phyloP scores from a whole-genome alignment of 2,329 filamentous ascomycete genomes.

The Cladosporium sp. region DNA sequence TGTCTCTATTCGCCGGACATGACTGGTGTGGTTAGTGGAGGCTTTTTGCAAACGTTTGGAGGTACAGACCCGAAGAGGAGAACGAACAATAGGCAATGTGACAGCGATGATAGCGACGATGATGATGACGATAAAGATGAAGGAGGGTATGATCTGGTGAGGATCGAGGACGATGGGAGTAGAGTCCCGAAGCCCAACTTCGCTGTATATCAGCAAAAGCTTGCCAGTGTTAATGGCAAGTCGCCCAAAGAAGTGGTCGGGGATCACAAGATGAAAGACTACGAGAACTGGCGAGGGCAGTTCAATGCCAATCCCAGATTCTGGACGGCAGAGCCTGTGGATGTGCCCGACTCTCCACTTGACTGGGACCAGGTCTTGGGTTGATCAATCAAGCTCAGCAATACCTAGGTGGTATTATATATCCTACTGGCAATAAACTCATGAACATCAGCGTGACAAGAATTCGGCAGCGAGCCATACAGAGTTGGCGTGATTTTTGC shows the following conservation, averaged over 20 bases:
- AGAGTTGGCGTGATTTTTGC: no score
- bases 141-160: constrained; percentile 16
- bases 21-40: constrained; percentile 21
- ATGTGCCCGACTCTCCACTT: not conserved
- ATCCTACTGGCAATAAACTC: no score
- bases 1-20: constrained; percentile 22
- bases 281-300: constrained; percentile 18
- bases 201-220: constrained; percentile 11
- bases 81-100: not conserved
- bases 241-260: constrained; percentile 9
- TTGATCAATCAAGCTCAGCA: not conserved
- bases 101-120: not conserved
- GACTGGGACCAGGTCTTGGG: not conserved
- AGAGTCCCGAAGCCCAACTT: constrained; percentile 15
- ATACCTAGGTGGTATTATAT: no score
- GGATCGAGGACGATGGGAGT: constrained; percentile 12
- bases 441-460: no score
- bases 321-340: not conserved
- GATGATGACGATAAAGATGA: constrained; percentile 3
- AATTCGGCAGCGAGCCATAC: no score
- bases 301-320: constrained; percentile 1
- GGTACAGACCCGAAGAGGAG: not conserved
- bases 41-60: constrained; percentile 19
- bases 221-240: constrained; percentile 12
- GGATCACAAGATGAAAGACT: constrained; percentile 15